Conservation (phyloP, 2,329 filamentous ascomycete species). For the Colletotrichum sojae region DNA sequence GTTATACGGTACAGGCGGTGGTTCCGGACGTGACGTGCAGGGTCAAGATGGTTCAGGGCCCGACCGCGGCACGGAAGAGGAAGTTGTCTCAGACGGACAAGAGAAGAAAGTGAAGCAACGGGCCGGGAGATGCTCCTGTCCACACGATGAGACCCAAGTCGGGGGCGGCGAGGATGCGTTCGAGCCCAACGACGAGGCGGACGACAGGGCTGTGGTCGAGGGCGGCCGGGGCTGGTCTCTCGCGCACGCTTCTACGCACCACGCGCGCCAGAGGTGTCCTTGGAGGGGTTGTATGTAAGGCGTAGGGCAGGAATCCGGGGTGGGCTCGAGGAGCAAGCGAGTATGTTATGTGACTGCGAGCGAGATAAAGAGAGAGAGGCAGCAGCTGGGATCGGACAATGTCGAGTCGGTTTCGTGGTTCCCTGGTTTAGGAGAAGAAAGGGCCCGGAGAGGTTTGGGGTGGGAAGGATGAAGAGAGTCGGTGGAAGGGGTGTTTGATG, state of each 20-base stretch:
- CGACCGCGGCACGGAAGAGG: neutral
- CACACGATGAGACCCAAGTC: conserved; percentile 51
- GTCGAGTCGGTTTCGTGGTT: conserved; percentile 22
- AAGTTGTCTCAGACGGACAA: conserved; percentile 32
- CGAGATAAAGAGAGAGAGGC: conserved; percentile 8
- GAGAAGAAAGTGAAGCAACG: conserved; percentile 37
- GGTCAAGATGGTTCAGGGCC: conserved; percentile 7
- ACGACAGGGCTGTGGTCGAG: conserved; percentile 50
- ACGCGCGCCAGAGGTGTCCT: conserved; percentile 25
- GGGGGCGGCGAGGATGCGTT: conserved; percentile 62
- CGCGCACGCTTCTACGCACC: conserved; percentile 34
- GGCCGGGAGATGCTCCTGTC: conserved; percentile 46
- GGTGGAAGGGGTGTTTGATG: conserved; percentile 40
- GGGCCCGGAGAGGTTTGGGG: conserved; percentile 31
- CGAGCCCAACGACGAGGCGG: conserved; percentile 66
- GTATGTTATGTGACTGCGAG: conserved; percentile 20
- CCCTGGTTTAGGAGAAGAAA: conserved; percentile 28
- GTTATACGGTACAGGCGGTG: conserved; percentile 16
- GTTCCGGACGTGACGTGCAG: conserved; percentile 32
- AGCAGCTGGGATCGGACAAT: conserved; percentile 28
- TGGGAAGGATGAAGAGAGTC: conserved; percentile 42
- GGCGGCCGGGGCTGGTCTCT: conserved; percentile 38
- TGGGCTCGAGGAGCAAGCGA: conserved; percentile 26
- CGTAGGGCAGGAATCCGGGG: conserved; percentile 41
- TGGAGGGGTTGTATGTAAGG: conserved; percentile 37